A percentile compares a stretch with the other conserved stretches of the same genome.
Conservation (phyloP, 2,329 filamentous ascomycete genomes). For the Chrysoporthe deuterocubensis region DNA sequence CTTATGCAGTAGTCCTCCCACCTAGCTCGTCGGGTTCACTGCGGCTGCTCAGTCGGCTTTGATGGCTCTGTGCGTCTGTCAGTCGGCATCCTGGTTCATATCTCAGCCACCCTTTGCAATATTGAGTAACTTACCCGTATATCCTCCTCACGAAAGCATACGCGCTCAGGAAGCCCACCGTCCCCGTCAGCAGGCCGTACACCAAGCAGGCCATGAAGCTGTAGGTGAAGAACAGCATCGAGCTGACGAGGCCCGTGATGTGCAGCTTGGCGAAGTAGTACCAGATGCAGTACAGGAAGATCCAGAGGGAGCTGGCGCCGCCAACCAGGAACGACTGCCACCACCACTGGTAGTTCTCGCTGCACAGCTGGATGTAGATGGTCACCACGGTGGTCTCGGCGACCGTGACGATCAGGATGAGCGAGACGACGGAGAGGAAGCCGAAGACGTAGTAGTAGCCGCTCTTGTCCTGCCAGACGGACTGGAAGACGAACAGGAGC, state of each 20-base stretch:
- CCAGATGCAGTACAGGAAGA: constrained; percentile 82
- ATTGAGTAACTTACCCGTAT: constrained; percentile 64
- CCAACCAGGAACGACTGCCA: constrained; percentile 87
- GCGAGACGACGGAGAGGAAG: constrained; percentile 75
- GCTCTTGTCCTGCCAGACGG: constrained; percentile 86
- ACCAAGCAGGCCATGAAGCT: constrained; percentile 80
- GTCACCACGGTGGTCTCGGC: constrained; percentile 83
- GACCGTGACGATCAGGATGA: constrained; percentile 75
- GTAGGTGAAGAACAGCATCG: constrained; percentile 83
- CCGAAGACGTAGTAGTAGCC: constrained; percentile 93
- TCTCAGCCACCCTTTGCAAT: no score
- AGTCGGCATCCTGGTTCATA: background rate
- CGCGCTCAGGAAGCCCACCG: constrained; percentile 81
- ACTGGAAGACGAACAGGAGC: constrained; percentile 84
- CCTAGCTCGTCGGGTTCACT: background rate
- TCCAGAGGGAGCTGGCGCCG: constrained; percentile 76
- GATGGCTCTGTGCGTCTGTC: constrained; percentile 48
- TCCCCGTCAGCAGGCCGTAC: constrained; percentile 81
- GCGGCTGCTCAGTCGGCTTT: constrained; percentile 49
- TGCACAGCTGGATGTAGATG: constrained; percentile 80
- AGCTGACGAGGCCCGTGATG: constrained; percentile 78
- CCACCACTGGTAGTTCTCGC: constrained; percentile 91
- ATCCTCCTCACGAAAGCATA: constrained; percentile 85
- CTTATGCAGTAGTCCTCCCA: background rate
- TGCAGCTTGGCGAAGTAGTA: constrained; percentile 82